phyloP scores from a whole-genome alignment of 2,329 filamentous ascomycete genomes.

The Exophiala viscosa region DNA sequence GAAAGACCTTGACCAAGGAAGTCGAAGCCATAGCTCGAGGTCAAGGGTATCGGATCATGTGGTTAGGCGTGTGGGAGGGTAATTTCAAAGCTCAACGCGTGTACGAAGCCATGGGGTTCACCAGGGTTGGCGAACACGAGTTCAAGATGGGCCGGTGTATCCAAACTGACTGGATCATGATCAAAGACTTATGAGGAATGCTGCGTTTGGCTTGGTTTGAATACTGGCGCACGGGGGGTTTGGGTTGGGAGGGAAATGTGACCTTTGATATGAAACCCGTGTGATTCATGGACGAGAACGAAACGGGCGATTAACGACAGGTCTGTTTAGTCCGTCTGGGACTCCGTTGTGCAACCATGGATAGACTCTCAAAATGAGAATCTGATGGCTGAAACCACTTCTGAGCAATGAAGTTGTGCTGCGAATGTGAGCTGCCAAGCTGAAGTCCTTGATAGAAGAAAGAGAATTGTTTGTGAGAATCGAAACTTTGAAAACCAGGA shows the following conservation, averaged over 20 bases:
- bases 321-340: constrained; percentile 20
- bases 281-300: constrained; percentile 19
- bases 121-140: constrained; percentile 21
- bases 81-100: constrained; percentile 24
- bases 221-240: not conserved
- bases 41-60: constrained; percentile 15
- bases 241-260: constrained; percentile 13
- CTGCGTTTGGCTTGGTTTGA: not conserved
- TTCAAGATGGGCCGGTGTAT: constrained; percentile 27
- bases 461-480: not conserved
- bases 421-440: constrained; percentile 27
- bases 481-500: not conserved
- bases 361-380: constrained; percentile 5
- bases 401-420: constrained; percentile 13
- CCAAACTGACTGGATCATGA: constrained; percentile 27
- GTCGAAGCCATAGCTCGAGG: constrained; percentile 12
- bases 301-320: constrained; percentile 28
- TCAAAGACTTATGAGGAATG: constrained; percentile 16
- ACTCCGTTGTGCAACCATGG: constrained; percentile 10
- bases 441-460: constrained; percentile 19
- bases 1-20: constrained; percentile 8
- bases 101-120: constrained; percentile 21
- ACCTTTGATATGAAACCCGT: constrained; percentile 28
- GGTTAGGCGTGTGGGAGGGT: constrained; percentile 27
- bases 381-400: constrained; percentile 14